Evolutionary conservation across 139 green algal genomes (phyloP), one percentile per base, ranked within the genome.

Genomic region (Bryopsis sp.): DNA sequence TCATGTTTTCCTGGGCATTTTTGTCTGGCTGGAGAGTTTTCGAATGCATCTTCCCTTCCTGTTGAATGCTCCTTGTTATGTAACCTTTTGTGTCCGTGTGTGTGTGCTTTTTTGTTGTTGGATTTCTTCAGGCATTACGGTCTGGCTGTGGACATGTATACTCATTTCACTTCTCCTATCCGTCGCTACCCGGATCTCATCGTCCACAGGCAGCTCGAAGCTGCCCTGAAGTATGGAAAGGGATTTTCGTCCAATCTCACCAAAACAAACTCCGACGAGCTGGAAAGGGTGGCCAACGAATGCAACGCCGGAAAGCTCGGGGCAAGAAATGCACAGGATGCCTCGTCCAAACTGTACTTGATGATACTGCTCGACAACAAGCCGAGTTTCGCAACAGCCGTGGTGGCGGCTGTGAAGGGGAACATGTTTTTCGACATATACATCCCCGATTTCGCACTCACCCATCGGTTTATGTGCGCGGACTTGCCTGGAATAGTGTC

Each of bases 101-200:
- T n/a, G n/a, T n/a, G n/a, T n/a, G n/a, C n/a, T n/a, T n/a, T n/a
- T n/a, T n/a, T n/a, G n/a, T n/a, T n/a, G n/a, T n/a, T n/a, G n/a
- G n/a, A n/a, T n/a, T n/a, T n/a, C n/a, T n/a, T 62, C 64, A 75
- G 79, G 48, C 90, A 97, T 75, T 97, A 93, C 70, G 90, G 84
- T 2, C 83, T 97, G 57, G 89, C 90, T 0, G 68, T 95, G 1
- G 47, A 72, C 0, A 72, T 72, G 39, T 97, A 97, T 85, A 96
- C 91, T 38, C 90, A 97, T 82, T 96, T 96, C 79, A 96, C 90
- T 0, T 95, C 87, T 0, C 91, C 90, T 67, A 96, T 95, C 76
- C 79, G 84, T 7, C 82, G 90, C 22, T 97, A 97, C 71, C 87
- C 92, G 4, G 92, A 97, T 65, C 74, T 97, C 2, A 48, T 97